A percentile compares a stretch with the other conserved stretches of the same genome.
These are phyloP conservation scores for Gastrolobium bilobum DNA, from an alignment of 306 rosid genomes.

Conservation along the genomic window DNA sequence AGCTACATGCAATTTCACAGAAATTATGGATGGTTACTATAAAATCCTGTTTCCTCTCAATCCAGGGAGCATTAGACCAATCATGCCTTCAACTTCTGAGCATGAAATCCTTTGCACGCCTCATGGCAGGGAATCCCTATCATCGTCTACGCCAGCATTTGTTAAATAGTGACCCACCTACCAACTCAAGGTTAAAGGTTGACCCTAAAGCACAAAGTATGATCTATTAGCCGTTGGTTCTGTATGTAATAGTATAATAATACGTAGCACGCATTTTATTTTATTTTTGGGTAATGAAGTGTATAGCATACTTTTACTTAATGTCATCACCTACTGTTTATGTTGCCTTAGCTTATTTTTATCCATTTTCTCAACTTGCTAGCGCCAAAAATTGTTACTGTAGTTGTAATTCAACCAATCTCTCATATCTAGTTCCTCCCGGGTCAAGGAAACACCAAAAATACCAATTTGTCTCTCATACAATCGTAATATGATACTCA, in stretches of 20 bases:
- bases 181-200: neutral
- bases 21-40: slow-evolving; percentile 81
- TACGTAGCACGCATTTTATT: neutral
- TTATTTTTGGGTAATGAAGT: neutral
- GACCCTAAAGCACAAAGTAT: neutral
- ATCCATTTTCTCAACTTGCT: neutral
- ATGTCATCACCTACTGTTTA: neutral
- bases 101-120: slow-evolving; percentile 62
- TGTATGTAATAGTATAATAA: neutral
- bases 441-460: neutral
- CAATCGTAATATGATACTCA: too few species aligned
- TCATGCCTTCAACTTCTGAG: slow-evolving; percentile 65
- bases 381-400: neutral
- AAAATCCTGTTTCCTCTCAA: slow-evolving; percentile 72
- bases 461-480: too few species aligned
- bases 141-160: slow-evolving; percentile 7
- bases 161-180: slow-evolving; percentile 29
- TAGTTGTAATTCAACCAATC: neutral
- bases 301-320: neutral
- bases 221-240: neutral
- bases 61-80: slow-evolving; percentile 84
- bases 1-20: slow-evolving; percentile 62
- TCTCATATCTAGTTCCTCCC: neutral
- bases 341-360: neutral
- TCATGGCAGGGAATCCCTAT: slow-evolving; percentile 68